A percentile compares a stretch with the other conserved stretches of the same genome.
phyloP scores from a whole-genome alignment of 106 monocot genomes.

The Apostasia shenzhenica region DNA sequence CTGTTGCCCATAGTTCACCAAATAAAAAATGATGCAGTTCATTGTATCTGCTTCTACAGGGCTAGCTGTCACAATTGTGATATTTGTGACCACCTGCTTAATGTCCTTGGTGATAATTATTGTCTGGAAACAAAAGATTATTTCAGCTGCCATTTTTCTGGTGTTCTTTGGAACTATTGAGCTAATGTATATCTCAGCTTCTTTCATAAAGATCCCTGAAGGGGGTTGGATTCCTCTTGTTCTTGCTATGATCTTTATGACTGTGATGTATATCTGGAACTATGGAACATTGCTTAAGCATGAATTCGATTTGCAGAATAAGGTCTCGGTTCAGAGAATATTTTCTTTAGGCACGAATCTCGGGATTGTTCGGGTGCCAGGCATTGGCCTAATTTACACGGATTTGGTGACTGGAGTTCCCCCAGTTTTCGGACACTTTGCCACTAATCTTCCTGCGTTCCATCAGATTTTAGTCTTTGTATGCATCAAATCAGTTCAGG shows the following conservation, averaged over 20 bases:
- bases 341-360: constrained; percentile 53
- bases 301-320: constrained; percentile 69
- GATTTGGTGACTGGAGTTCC: constrained; percentile 69
- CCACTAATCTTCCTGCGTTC: constrained; percentile 74
- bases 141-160: constrained; percentile 25
- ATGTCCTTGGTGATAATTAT: constrained; percentile 74
- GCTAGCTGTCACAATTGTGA: constrained; percentile 49
- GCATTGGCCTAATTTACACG: constrained; percentile 62
- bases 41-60: constrained; percentile 20
- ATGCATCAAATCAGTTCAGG: constrained; percentile 65
- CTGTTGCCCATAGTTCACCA: too few relatives aligned
- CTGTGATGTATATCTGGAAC: constrained; percentile 72
- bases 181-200: constrained; percentile 49
- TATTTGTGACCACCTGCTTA: constrained; percentile 62
- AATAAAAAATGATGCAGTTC: too few relatives aligned
- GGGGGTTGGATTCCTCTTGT: constrained; percentile 77
- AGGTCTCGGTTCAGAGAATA: constrained; percentile 54
- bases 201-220: constrained; percentile 52
- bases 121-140: constrained; percentile 56
- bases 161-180: constrained; percentile 53
- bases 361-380: constrained; percentile 77
- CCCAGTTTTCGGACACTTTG: constrained; percentile 72
- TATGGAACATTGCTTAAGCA: constrained; percentile 67
- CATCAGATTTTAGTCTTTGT: constrained; percentile 73
- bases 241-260: constrained; percentile 51